Base-by-base conservation (phyloP, 2,329 filamentous ascomycete species). In the Trichoderma sp. region DNA sequence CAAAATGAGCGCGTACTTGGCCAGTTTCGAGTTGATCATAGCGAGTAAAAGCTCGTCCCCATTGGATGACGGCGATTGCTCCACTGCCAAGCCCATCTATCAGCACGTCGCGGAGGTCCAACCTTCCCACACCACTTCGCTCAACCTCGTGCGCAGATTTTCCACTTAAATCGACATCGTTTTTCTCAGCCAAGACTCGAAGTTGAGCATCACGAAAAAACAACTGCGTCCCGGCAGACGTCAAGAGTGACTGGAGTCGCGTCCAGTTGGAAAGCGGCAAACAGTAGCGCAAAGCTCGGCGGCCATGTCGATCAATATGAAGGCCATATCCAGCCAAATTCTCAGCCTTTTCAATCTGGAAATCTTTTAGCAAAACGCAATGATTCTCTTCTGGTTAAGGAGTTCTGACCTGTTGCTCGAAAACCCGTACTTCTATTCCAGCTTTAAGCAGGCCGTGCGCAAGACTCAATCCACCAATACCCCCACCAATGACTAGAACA, bases 341-440 rank as follows among this genome's bases (percentile, higher is more conserved):
- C 54, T 56, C 54, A 34, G 28, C 32, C 28, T 34, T 56, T 34
- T 56, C 16, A 18, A 14, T 18, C 28, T 56, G 13, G 16, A 11
- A 56, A n/a, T 56, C 5, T 18, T 56, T 56, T 18, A 56, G n/a
- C 13, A 10, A 32, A 21, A 7, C 16, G 34, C 54, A 34, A 34
- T 43, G 4, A n/a, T 43, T 6, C 39, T n/a, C 18, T 7, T 10
- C 16, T n/a, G 18, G 39, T 3, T 43, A 3, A n/a, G 3, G 39
- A 56, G n/a, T 21, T 34, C 54, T 56, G 5, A 56, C 54, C 54
- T 56, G 54, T 21, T 56, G 54, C 10, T 56, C 54, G 32, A 56
- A 56, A 28, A 56, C 54, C 54, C n/a, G 54, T 21, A 56, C 54
- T 34, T 56, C 54, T 56, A 56, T 34, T 21, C 54, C 54, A n/a